phyloP scores from a whole-genome alignment of 495 filamentous ascomycete species.

The Physcia stellaris region DNA sequence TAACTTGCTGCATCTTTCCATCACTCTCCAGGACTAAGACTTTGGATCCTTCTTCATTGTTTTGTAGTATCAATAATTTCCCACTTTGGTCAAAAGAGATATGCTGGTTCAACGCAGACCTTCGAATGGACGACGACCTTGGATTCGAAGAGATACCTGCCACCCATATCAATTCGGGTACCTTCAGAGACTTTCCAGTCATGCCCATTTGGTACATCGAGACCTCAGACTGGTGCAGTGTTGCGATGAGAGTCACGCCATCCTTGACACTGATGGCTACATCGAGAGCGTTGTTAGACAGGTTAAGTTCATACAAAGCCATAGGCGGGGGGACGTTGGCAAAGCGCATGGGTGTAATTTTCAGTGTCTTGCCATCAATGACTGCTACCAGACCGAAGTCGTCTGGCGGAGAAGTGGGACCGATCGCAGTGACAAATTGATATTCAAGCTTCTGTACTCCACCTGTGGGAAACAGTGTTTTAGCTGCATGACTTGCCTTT shows the following conservation, averaged over 20 bases:
- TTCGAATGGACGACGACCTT: background rate
- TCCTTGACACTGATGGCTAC: constrained; percentile 39
- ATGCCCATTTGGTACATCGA: constrained; percentile 52
- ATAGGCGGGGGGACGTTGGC: constrained; percentile 89
- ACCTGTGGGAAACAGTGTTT: constrained; percentile 10
- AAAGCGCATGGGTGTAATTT: constrained; percentile 70
- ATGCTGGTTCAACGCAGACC: constrained; percentile 7
- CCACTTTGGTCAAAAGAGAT: background rate
- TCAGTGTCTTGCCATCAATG: constrained; percentile 75
- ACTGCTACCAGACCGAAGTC: constrained; percentile 76
- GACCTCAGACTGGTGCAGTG: constrained; percentile 50
- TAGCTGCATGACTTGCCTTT: too few species aligned
- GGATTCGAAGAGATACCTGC: background rate
- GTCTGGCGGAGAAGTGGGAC: constrained; percentile 53
- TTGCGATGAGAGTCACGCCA: constrained; percentile 38
- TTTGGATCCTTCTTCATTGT: background rate
- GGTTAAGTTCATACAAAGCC: constrained; percentile 59
- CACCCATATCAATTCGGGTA: constrained; percentile 5
- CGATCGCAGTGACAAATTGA: constrained; percentile 49
- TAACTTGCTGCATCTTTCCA: background rate
- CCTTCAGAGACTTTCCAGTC: constrained; percentile 7
- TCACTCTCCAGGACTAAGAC: background rate
- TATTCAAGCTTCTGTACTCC: constrained; percentile 53
- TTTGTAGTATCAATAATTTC: background rate
- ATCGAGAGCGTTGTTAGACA: constrained; percentile 54